Evolutionary conservation across 129 eudicot genomes (phyloP).

Genomic region (Apium graveolens): DNA sequence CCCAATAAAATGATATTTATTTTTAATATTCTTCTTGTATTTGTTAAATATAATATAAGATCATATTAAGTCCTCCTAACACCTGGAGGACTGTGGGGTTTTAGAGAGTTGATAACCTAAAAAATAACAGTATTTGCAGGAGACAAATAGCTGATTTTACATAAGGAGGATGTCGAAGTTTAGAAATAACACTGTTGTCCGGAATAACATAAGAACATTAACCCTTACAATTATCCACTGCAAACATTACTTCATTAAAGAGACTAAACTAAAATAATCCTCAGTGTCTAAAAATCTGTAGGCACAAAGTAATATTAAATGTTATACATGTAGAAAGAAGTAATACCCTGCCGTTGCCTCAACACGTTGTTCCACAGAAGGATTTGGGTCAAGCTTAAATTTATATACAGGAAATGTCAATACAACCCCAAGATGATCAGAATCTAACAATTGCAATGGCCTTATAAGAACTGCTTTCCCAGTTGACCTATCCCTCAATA

Average conservation of each 20-base stretch:
- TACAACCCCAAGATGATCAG: too few relatives aligned
- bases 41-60: too few relatives aligned
- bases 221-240: neutral
- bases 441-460: conserved; percentile 69
- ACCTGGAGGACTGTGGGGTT: too few relatives aligned
- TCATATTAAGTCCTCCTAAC: too few relatives aligned
- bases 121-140: neutral
- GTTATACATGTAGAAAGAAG: neutral
- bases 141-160: neutral
- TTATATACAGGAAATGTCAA: too few relatives aligned
- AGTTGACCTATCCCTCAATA: conserved; percentile 78
- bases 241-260: neutral
- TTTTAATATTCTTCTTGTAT: too few relatives aligned
- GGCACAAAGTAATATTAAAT: neutral
- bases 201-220: neutral
- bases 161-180: neutral
- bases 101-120: too few relatives aligned
- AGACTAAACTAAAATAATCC: neutral
- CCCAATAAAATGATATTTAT: neutral
- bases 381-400: too few relatives aligned
- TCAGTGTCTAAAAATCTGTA: neutral
- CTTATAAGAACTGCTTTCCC: conserved; percentile 86
- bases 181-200: neutral
- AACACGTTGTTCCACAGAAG: conserved; percentile 60
- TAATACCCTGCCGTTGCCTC: conserved; percentile 77